Evolutionary conservation across 2,329 filamentous ascomycete genomes (phyloP).

Genomic region (Pyrenophora graminea): DNA sequence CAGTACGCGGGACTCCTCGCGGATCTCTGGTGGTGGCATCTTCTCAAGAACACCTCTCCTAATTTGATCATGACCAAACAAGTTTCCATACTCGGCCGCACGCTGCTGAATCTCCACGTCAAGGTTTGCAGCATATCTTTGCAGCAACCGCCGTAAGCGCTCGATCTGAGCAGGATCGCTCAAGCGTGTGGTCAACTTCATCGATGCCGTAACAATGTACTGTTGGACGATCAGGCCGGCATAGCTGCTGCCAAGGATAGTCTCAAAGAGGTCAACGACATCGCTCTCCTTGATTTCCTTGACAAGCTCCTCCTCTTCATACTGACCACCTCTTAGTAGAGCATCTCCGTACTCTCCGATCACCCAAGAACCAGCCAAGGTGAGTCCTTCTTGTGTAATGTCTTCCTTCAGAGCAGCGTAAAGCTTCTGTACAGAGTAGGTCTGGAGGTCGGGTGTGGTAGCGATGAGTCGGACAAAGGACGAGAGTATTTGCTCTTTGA

Average conservation of each 20-base stretch:
- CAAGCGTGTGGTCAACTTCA: slow-evolving; percentile 92
- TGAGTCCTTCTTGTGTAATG: slow-evolving; percentile 95
- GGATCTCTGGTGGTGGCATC: slow-evolving; percentile 97
- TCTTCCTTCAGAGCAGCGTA: slow-evolving; percentile 91
- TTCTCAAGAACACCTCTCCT: slow-evolving; percentile 90
- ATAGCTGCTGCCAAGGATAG: slow-evolving; percentile 93
- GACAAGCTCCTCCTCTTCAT: slow-evolving; percentile 91
- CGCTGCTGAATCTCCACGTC: slow-evolving; percentile 96
- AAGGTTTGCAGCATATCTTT: slow-evolving; percentile 79
- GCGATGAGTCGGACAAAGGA: slow-evolving; percentile 96
- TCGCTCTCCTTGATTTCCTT: slow-evolving; percentile 83
- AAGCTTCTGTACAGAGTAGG: slow-evolving; percentile 93
- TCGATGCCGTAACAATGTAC: slow-evolving; percentile 92
- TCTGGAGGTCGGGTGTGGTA: slow-evolving; percentile 91
- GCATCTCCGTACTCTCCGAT: slow-evolving; percentile 96
- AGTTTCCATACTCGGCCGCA: slow-evolving; percentile 90
- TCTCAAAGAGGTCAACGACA: slow-evolving; percentile 87
- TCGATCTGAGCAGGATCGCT: slow-evolving; percentile 84
- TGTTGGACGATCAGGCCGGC: slow-evolving; percentile 88
- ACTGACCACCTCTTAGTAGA: slow-evolving; percentile 84
- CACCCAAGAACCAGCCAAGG: slow-evolving; percentile 91
- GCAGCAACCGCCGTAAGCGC: slow-evolving; percentile 77
- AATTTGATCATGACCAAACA: slow-evolving; percentile 89
- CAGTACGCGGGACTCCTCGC: slow-evolving; percentile 89
- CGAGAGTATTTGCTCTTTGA: slow-evolving; percentile 96